Evolutionary conservation across 2,329 filamentous ascomycete species (phyloP).

Genomic region (Orbilia javanica): DNA sequence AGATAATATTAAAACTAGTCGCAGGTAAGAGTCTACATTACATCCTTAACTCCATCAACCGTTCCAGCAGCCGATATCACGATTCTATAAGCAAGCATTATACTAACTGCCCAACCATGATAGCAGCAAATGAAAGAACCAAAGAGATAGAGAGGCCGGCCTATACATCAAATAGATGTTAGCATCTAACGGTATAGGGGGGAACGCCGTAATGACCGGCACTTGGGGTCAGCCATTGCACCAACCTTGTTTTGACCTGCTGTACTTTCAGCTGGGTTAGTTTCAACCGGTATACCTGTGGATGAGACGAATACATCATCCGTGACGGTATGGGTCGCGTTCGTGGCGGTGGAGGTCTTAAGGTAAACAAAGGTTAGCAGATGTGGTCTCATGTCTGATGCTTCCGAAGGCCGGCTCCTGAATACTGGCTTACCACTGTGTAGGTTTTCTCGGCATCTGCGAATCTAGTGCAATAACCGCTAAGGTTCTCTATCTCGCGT

Average conservation of each 20-base stretch:
- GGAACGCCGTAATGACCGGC: background rate
- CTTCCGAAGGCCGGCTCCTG: background rate
- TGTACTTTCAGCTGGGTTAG: conserved; percentile 3
- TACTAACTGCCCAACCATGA: conserved; percentile 2
- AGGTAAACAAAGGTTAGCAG: background rate
- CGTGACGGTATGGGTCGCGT: conserved; percentile 36
- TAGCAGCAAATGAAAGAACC: background rate
- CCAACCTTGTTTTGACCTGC: conserved; percentile 22
- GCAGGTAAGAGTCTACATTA: conserved; percentile 4
- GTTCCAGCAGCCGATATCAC: conserved; percentile 8
- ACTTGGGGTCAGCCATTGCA: background rate
- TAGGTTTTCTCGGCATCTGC: conserved; percentile 38
- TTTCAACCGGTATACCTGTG: conserved; percentile 28
- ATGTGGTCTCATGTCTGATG: background rate
- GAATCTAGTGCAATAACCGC: conserved; percentile 44
- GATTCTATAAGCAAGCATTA: conserved; percentile 17
- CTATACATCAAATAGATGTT: background rate
- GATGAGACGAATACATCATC: conserved; percentile 40
- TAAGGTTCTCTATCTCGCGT: conserved; percentile 38
- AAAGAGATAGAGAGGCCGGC: background rate
- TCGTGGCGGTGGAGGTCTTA: conserved; percentile 35
- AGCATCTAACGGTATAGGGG: background rate
- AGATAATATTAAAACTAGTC: background rate
- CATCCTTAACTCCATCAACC: background rate
- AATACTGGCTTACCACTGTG: conserved; percentile 26